phyloP scores from a whole-genome alignment of 2,329 filamentous ascomycete genomes.

The Pseudonectria foliicola region DNA sequence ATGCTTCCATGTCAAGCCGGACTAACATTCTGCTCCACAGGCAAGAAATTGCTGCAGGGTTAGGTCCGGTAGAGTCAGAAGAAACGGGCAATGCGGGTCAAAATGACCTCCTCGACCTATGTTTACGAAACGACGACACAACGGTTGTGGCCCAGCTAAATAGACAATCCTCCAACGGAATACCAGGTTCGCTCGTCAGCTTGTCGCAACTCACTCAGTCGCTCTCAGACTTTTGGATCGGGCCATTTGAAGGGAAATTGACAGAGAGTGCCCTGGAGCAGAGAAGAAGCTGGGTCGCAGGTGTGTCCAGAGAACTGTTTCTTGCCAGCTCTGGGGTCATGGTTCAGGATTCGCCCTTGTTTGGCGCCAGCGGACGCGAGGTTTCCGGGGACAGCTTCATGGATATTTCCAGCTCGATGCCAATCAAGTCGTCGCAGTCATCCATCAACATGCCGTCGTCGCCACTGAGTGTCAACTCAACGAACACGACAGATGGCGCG shows the following conservation, averaged over 20 bases:
- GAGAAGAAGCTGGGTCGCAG: constrained; percentile 23
- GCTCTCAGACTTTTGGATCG: constrained; percentile 27
- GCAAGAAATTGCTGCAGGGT: constrained; percentile 18
- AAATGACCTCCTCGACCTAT: constrained; percentile 21
- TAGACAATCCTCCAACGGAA: constrained; percentile 16
- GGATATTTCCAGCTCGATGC: constrained; percentile 9
- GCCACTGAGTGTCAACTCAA: constrained; percentile 7
- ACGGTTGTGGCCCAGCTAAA: constrained; percentile 25
- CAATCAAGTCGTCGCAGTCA: constrained; percentile 20
- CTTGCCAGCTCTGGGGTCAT: constrained; percentile 28
- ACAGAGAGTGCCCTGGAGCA: constrained; percentile 17
- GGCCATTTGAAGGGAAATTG: constrained; percentile 16
- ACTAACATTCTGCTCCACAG: constrained; percentile 5
- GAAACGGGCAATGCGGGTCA: constrained; percentile 18
- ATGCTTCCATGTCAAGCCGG: constrained; percentile 1
- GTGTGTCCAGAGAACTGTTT: constrained; percentile 28
- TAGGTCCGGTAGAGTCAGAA: constrained; percentile 2
- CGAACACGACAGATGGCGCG: constrained; percentile 19
- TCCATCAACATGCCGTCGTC: constrained; percentile 16
- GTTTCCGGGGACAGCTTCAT: constrained; percentile 5
- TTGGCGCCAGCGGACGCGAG: constrained; percentile 16
- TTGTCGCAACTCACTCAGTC: constrained; percentile 22
- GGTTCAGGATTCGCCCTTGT: constrained; percentile 26
- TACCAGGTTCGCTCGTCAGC: constrained; percentile 16
- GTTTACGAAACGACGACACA: constrained; percentile 19